Base-by-base conservation (phyloP, 164 flowering plant species). In the Chimonanthus salicifolius region DNA sequence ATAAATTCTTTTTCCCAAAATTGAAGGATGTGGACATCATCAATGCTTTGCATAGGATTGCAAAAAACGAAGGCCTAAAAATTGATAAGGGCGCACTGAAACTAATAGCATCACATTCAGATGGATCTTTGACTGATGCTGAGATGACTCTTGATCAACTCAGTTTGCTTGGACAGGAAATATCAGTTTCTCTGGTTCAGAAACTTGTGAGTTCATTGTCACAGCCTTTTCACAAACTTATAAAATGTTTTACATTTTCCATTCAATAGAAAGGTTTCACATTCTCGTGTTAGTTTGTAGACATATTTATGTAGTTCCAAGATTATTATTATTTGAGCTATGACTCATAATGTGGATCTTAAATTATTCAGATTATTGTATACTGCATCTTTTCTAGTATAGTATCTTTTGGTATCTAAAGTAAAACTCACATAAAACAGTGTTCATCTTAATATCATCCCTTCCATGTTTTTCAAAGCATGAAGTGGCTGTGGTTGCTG, bases 111-210 rank as follows among this genome's bases (percentile, higher is more conserved):
- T 90, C 99, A 62, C 75, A 91, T 50, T 96, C 99, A 51, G 98
- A 94, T 86, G 99, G 99, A 75, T 96, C 99, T 70, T 77, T 96
- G 71, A 86, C 97, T 80, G 97, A 96, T 85, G 99, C 97, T 70
- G 90, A 92, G 82, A 96, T 96, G 99, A 96, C 97, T 73, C 92
- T 96, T 70, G 99, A 96, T 80, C 99, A 96, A 78, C 83, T 96
- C 78, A 94, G 97, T 82, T 90, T 94, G 78, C 92, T 96, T 69
- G 99, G 99, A 16, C 92, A 88, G 82, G 89, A 81, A 82, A 94
- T 96, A 60, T 87, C 95, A 3, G 86, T 92, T 71, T 80, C 89
- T 62, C 82, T 96, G 70, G 97, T 96, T 76, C 98, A 96, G 83
- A 98, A 96, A 79, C 83, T 94, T 86, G 99, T 96, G 84, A 77